Percentiles rank a stretch among this genome's conserved stretches.
These are phyloP conservation scores for Paramecium biaurelia DNA, from an alignment of 73 alveolate species.

Conservation along the genomic window DNA sequence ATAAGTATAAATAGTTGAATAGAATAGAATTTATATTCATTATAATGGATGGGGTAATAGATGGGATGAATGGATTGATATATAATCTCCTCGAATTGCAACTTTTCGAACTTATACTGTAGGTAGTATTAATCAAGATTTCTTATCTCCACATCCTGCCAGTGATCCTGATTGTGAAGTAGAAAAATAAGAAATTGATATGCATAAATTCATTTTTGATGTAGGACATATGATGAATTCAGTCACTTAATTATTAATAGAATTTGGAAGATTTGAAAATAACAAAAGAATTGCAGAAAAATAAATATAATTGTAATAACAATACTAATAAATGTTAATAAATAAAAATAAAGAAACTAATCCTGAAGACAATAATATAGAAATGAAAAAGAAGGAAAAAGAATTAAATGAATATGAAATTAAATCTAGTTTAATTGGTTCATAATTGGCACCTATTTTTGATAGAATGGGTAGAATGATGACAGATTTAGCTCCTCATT, in stretches of 20 bases:
- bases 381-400: neutral
- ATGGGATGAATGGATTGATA: constrained; percentile 98
- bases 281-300: neutral
- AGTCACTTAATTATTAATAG: constrained; percentile 6
- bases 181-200: constrained; percentile 33
- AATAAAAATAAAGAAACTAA: neutral
- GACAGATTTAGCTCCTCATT: constrained; percentile 74
- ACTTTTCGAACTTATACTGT: constrained; percentile 89
- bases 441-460: constrained; percentile 78
- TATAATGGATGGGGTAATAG: constrained; percentile 98
- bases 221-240: constrained; percentile 31
- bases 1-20: constrained; percentile 81
- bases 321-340: neutral
- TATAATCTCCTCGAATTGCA: constrained; percentile 84
- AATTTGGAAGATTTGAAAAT: constrained; percentile 47
- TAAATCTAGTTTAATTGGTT: constrained; percentile 43
- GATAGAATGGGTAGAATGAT: constrained; percentile 81
- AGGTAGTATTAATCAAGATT: constrained; percentile 77
- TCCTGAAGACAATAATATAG: neutral
- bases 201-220: constrained; percentile 27
- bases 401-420: neutral
- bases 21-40: constrained; percentile 85
- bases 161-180: constrained; percentile 82
- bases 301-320: neutral
- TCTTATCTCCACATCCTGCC: constrained; percentile 87